A percentile compares a stretch with the other conserved stretches of the same genome.
Conservation (phyloP, 768 basidiomycete genomes). For the Ephemerocybe angulata region DNA sequence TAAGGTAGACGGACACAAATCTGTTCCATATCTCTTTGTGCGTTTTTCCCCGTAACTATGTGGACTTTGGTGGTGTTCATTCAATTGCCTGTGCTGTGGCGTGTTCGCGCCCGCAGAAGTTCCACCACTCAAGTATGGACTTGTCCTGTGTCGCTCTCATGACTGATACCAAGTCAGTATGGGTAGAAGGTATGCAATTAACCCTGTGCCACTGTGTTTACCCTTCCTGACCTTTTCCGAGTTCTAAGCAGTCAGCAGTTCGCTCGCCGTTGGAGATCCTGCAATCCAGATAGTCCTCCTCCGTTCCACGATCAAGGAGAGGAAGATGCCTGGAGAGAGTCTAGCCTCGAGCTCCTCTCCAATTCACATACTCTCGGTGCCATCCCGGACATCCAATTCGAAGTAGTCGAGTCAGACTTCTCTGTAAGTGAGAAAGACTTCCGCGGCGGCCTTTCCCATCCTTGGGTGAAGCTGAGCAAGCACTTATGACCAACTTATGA, state of each 20-base stretch:
- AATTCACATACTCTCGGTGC: conserved; percentile 61
- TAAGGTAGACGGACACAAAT: conserved; percentile 55
- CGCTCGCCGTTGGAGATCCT: conserved; percentile 66
- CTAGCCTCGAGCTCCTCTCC: conserved; percentile 51
- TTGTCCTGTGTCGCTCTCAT: conserved; percentile 57
- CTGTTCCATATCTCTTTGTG: conserved; percentile 72
- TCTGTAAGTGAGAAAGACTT: conserved; percentile 40
- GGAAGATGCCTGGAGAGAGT: conserved; percentile 62
- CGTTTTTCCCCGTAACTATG: conserved; percentile 25
- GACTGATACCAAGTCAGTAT: conserved; percentile 72
- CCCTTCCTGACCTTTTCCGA: conserved; percentile 22
- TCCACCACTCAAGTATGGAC: conserved; percentile 51
- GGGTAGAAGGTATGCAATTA: conserved; percentile 60
- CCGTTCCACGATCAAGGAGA: conserved; percentile 31
- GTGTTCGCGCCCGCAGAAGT: conserved; percentile 51
- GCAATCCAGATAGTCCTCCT: conserved; percentile 41
- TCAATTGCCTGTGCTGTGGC: not conserved
- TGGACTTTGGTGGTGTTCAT: not conserved
- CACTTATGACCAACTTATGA: too few relatives aligned
- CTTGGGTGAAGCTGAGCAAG: too few relatives aligned
- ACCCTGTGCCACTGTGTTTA: conserved; percentile 8
- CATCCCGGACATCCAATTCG: conserved; percentile 54
- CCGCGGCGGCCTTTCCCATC: conserved; percentile 1
- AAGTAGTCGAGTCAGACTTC: conserved; percentile 54
- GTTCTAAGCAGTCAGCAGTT: conserved; percentile 55